phyloP scores from a whole-genome alignment of 2,329 filamentous ascomycete species.

The Diplodia intermedia region DNA sequence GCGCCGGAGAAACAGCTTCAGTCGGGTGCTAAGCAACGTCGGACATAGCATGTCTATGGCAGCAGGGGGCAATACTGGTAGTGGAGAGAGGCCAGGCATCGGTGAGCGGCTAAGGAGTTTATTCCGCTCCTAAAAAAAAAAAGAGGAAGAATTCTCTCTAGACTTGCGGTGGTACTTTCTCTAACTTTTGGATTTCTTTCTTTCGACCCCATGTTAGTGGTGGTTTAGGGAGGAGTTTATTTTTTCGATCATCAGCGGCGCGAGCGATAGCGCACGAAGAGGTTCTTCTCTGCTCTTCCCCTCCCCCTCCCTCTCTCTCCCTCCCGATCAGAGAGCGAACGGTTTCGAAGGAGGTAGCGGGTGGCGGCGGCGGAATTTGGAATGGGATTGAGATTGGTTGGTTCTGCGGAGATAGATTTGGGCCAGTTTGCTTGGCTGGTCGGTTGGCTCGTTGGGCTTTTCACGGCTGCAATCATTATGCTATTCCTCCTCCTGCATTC shows the following conservation, averaged over 20 bases:
- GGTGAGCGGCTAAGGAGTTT: constrained; percentile 27
- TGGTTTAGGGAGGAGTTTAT: neutral
- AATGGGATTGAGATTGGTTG: no score
- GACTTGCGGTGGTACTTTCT: neutral
- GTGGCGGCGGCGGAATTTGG: no score
- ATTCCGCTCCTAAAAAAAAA: constrained; percentile 12
- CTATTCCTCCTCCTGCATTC: neutral
- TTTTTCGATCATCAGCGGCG: neutral
- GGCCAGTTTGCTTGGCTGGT: neutral
- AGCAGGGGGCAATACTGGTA: neutral
- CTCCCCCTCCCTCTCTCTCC: no score
- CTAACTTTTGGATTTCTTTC: neutral
- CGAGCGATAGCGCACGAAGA: neutral
- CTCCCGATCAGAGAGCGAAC: no score
- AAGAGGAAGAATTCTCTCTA: neutral
- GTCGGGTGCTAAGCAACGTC: constrained; percentile 8
- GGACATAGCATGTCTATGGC: constrained; percentile 17
- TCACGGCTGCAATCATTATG: neutral
- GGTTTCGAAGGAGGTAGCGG: no score
- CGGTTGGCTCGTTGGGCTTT: neutral
- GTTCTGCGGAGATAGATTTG: neutral
- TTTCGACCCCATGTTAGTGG: neutral
- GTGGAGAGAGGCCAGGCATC: constrained; percentile 17
- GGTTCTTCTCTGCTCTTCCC: no score
- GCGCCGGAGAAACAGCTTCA: constrained; percentile 22